Percentiles rank a stretch among this genome's conserved stretches.
Evolutionary conservation across 208 protist species (phyloP).

Genomic region (Trypanosoma cruzi): DNA sequence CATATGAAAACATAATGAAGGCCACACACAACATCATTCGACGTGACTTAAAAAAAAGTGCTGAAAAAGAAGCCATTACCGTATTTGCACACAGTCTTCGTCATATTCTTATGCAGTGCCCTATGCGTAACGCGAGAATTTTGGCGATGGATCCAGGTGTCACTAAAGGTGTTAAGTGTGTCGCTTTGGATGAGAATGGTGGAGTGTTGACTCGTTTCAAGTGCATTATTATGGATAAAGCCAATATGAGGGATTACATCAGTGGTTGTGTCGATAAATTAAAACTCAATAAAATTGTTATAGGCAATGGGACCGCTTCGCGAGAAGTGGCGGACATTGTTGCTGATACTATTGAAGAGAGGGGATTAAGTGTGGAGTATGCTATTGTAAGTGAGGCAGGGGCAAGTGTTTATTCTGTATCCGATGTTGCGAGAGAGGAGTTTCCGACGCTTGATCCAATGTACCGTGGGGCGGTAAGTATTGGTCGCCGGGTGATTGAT

Average conservation of each 20-base stretch:
- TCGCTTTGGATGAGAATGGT: slow-evolving; percentile 74
- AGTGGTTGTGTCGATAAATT: slow-evolving; percentile 44
- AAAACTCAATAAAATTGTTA: slow-evolving; percentile 79
- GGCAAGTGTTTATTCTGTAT: slow-evolving; percentile 86
- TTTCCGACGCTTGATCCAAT: slow-evolving; percentile 73
- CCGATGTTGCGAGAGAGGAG: slow-evolving; percentile 71
- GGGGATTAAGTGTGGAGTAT: slow-evolving; percentile 63
- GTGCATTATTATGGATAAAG: slow-evolving; percentile 65
- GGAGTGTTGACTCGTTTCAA: slow-evolving; percentile 67
- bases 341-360: slow-evolving; percentile 49
- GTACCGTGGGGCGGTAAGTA: slow-evolving; percentile 85
- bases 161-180: slow-evolving; percentile 83
- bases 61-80: slow-evolving; percentile 66
- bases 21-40: slow-evolving; percentile 44
- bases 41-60: slow-evolving; percentile 73
- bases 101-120: slow-evolving; percentile 82
- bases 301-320: slow-evolving; percentile 87
- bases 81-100: slow-evolving; percentile 85
- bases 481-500: slow-evolving; percentile 90
- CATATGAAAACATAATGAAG: slow-evolving; percentile 51
- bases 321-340: slow-evolving; percentile 54
- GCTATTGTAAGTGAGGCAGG: slow-evolving; percentile 86
- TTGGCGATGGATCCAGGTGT: slow-evolving; percentile 89
- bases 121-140: slow-evolving; percentile 57
- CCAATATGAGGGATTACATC: slow-evolving; percentile 64